A percentile compares a stretch with the other conserved stretches of the same genome.
Evolutionary conservation across 148 eudicot genomes (phyloP).

Genomic region (Suaeda aralocaspica): DNA sequence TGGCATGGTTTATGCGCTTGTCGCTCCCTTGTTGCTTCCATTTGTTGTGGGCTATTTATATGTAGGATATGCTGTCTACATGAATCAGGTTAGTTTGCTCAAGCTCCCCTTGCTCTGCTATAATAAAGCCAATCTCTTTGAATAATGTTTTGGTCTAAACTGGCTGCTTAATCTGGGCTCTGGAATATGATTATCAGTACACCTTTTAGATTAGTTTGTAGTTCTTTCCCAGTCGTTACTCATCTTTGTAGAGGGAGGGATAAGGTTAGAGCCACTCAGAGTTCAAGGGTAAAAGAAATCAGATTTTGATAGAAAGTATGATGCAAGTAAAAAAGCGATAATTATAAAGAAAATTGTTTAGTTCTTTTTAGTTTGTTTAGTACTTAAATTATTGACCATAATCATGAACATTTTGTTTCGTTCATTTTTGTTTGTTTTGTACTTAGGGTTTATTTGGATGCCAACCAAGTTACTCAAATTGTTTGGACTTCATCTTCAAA

Average conservation of each 20-base stretch:
- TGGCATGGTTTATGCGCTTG: conserved; percentile 81
- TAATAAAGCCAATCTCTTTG: neutral
- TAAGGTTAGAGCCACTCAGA: neutral
- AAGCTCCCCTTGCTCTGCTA: neutral
- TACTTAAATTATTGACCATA: too few relatives aligned
- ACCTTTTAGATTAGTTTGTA: neutral
- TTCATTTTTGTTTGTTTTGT: neutral
- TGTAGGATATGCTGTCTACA: conserved; percentile 76
- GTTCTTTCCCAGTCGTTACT: neutral
- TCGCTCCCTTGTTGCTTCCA: conserved; percentile 86
- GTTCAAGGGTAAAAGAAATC: neutral
- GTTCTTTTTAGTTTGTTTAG: neutral
- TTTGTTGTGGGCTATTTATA: conserved; percentile 79
- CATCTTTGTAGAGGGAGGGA: too few relatives aligned
- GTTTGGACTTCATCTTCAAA: neutral
- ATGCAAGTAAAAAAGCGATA: neutral
- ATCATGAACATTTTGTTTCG: too few relatives aligned
- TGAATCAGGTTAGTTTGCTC: conserved; percentile 63
- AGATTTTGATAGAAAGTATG: too few relatives aligned
- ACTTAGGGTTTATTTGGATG: neutral
- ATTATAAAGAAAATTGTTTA: neutral
- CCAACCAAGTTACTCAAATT: neutral
- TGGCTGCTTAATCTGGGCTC: neutral
- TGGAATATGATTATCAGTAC: neutral
- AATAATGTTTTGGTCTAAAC: neutral